Percentiles rank a stretch among this genome's conserved stretches.
These are phyloP conservation scores for Sonneratia caseolaris DNA, from an alignment of 345 rosid species.

Conservation along the genomic window DNA sequence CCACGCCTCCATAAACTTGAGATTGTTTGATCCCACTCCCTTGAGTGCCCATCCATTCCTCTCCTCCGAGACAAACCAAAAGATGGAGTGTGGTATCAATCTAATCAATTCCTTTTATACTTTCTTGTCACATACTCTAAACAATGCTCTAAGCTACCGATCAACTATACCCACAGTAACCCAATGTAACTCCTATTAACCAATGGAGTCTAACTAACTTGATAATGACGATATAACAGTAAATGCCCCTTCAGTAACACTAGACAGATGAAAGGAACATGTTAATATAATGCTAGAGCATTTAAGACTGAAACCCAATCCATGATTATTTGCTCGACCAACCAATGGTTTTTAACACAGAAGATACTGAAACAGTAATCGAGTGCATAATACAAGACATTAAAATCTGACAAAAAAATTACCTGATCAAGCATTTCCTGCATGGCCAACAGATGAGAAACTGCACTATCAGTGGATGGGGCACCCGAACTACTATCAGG, in stretches of 20 bases:
- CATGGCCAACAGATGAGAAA: slow-evolving; percentile 38
- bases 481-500: slow-evolving; percentile 31
- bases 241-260: background rate
- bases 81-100: no score
- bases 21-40: no score
- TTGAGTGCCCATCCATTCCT: no score
- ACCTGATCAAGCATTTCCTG: slow-evolving; percentile 58
- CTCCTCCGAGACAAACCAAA: no score
- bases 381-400: background rate
- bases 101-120: no score
- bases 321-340: background rate
- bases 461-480: slow-evolving; percentile 28
- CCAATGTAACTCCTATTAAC: no score
- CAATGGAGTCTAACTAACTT: background rate
- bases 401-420: background rate
- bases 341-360: background rate
- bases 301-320: background rate
- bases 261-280: background rate
- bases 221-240: background rate
- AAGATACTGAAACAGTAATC: background rate
- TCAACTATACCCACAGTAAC: no score
- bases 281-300: background rate
- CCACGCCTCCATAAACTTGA: no score
- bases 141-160: no score
- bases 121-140: no score